These are phyloP conservation scores for Fusarium sp. DNA, from an alignment of 2,329 filamentous ascomycete genomes.

Conservation along the genomic window DNA sequence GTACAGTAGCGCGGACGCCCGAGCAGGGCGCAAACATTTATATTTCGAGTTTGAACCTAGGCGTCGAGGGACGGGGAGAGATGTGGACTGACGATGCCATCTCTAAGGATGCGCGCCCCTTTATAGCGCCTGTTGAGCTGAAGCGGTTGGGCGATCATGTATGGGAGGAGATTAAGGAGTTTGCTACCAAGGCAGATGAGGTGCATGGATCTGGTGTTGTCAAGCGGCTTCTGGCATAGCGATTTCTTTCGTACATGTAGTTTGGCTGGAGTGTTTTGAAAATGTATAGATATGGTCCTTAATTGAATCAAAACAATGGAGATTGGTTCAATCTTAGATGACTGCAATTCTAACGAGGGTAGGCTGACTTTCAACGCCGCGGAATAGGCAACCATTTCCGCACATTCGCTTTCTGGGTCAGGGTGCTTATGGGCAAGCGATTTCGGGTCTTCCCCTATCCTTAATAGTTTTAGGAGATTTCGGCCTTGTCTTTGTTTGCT, in stretches of 20 bases:
- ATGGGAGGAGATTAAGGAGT: neutral
- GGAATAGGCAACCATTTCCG: neutral
- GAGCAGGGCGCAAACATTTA: neutral
- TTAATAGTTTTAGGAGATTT: neutral
- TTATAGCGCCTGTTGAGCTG: neutral
- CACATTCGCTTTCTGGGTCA: neutral
- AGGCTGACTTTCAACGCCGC: neutral
- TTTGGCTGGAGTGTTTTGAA: neutral
- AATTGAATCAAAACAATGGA: neutral
- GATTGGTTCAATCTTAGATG: neutral
- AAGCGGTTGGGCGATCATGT: neutral
- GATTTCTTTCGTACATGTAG: neutral
- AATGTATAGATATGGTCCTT: neutral
- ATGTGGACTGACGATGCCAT: neutral
- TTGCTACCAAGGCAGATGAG: neutral
- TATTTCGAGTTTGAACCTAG: neutral
- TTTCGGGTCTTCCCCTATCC: neutral
- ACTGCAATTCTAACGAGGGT: neutral
- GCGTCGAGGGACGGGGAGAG: neutral
- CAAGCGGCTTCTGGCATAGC: neutral
- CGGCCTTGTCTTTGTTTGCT: neutral
- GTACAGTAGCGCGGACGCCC: neutral
- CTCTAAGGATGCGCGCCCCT: neutral
- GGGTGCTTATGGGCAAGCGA: neutral
- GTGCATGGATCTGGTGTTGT: neutral